Evolutionary conservation across 306 rosid genomes (phyloP).

Genomic region (Quercus suber): DNA sequence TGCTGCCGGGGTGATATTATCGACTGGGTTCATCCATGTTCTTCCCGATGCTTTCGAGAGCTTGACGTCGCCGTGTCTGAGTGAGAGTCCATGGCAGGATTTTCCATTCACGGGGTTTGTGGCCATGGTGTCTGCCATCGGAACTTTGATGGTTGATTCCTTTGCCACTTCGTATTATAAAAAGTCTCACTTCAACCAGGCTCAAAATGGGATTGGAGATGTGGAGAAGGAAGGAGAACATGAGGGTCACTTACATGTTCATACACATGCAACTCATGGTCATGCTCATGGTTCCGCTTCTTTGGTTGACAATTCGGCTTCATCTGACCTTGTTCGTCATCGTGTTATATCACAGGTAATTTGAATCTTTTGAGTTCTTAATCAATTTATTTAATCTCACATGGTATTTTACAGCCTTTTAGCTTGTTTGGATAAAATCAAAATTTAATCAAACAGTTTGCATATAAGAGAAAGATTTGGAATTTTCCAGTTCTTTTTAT

Average conservation of each 20-base stretch:
- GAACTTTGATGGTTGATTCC: conserved; percentile 70
- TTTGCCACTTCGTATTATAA: conserved; percentile 61
- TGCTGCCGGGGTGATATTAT: conserved; percentile 72
- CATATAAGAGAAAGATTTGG: too few species aligned
- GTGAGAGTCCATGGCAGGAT: conserved; percentile 48
- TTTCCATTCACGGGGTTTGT: conserved; percentile 86
- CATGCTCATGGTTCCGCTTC: conserved; percentile 56
- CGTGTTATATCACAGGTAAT: conserved; percentile 68
- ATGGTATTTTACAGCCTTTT: too few species aligned
- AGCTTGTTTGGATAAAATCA: too few species aligned
- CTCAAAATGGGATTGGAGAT: conserved; percentile 11
- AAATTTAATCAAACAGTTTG: too few species aligned
- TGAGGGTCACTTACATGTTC: conserved; percentile 48
- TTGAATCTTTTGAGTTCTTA: not conserved
- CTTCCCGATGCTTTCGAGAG: conserved; percentile 63
- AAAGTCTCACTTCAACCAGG: conserved; percentile 6
- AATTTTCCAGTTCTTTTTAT: too few species aligned
- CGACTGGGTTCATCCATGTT: conserved; percentile 81
- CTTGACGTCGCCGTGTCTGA: conserved; percentile 42
- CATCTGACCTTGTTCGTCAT: conserved; percentile 58
- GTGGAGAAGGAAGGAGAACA: conserved; percentile 30
- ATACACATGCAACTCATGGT: conserved; percentile 67
- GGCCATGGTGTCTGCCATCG: conserved; percentile 77
- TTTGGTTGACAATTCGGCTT: not conserved
- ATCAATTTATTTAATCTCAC: too few species aligned